Percentiles rank a stretch among this genome's conserved stretches.
These are phyloP conservation scores for Pyricularia pennisetigena DNA, from an alignment of 2,329 filamentous ascomycete species.

Conservation along the genomic window DNA sequence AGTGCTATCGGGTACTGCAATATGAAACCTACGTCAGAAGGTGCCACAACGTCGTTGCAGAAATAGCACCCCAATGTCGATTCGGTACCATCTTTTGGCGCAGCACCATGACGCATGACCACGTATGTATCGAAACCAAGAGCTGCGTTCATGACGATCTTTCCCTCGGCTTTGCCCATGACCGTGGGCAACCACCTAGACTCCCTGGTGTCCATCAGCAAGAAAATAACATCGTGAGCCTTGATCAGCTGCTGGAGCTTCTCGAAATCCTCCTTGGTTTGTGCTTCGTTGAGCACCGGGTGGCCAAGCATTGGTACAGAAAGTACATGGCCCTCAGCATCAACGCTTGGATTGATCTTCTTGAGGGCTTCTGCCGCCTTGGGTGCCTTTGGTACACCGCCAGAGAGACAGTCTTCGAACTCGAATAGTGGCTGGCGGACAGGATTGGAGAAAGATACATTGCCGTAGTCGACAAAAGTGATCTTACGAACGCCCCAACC, in stretches of 20 bases:
- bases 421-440: constrained; percentile 89
- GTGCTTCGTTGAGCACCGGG: constrained; percentile 63
- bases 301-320: constrained; percentile 95
- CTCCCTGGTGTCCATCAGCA: constrained; percentile 96
- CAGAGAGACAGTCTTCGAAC: constrained; percentile 79
- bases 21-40: constrained; percentile 66
- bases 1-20: not conserved
- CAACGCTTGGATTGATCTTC: constrained; percentile 84
- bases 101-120: constrained; percentile 87
- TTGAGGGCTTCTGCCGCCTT: constrained; percentile 71
- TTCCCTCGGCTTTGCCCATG: constrained; percentile 86
- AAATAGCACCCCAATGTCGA: constrained; percentile 88
- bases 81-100: constrained; percentile 42
- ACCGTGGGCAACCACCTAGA: constrained; percentile 92
- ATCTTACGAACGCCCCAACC: constrained; percentile 95
- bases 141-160: constrained; percentile 94
- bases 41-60: constrained; percentile 95
- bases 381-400: constrained; percentile 74
- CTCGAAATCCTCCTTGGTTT: constrained; percentile 64
- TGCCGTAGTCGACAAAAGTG: constrained; percentile 89
- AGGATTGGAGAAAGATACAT: constrained; percentile 91
- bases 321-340: constrained; percentile 69
- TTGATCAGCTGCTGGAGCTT: constrained; percentile 66
- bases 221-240: constrained; percentile 82
- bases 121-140: constrained; percentile 95